A percentile compares a stretch with the other conserved stretches of the same genome.
These are phyloP conservation scores for Eimeria maxima DNA, from an alignment of 169 alveolate species.

Conservation along the genomic window DNA sequence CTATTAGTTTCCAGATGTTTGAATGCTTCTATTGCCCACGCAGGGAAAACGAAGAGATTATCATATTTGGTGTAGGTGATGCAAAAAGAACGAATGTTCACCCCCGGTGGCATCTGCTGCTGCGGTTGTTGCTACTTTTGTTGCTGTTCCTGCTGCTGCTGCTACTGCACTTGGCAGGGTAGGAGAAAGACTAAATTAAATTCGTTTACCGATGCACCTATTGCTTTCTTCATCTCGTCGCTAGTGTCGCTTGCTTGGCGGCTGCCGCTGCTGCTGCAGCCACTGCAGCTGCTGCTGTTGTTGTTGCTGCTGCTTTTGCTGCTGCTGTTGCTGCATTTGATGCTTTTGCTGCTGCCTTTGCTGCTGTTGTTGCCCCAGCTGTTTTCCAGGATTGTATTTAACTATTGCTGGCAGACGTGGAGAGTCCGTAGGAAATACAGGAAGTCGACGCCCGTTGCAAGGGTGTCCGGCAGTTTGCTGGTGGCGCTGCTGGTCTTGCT, in stretches of 20 bases:
- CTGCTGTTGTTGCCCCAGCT: conserved; percentile 31
- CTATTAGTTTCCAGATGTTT: too few relatives aligned
- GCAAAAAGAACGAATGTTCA: background rate
- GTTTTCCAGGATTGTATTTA: background rate
- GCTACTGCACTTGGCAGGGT: background rate
- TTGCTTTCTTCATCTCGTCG: background rate
- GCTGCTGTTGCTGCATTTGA: background rate
- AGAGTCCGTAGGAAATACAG: background rate
- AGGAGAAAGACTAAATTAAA: background rate
- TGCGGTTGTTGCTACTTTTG: background rate
- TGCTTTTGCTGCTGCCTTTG: background rate
- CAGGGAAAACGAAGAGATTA: background rate
- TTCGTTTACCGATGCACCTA: background rate
- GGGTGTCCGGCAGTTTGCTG: background rate
- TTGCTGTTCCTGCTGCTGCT: background rate
- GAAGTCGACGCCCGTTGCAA: background rate
- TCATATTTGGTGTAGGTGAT: background rate
- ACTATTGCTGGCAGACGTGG: background rate
- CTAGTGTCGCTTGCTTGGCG: background rate
- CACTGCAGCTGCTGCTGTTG: conserved; percentile 3
- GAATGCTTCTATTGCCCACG: too few relatives aligned
- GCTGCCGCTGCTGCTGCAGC: background rate
- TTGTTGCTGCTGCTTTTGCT: background rate
- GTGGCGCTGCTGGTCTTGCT: conserved; percentile 15
- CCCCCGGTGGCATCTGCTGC: background rate